phyloP scores from a whole-genome alignment of 306 rosid species.

The Gynostemma pentaphyllum region DNA sequence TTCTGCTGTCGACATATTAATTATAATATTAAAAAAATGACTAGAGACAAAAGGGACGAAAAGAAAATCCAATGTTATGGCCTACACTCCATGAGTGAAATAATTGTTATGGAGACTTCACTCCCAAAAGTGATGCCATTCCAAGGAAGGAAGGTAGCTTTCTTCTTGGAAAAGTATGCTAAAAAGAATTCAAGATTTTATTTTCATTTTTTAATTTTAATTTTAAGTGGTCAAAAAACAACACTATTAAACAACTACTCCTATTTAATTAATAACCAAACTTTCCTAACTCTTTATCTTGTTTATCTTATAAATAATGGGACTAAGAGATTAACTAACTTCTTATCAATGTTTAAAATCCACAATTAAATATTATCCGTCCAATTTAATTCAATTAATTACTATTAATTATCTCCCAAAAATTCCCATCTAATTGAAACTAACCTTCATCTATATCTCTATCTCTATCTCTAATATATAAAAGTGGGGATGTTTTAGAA shows the following conservation, averaged over 20 bases:
- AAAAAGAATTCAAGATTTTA: background rate
- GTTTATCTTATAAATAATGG: background rate
- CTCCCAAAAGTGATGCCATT: background rate
- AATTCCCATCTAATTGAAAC: too few species aligned
- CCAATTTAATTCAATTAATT: background rate
- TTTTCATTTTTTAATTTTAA: background rate
- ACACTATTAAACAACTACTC: background rate
- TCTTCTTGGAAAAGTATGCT: conserved; percentile 1
- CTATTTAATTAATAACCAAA: background rate
- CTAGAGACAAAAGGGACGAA: background rate
- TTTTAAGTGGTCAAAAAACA: background rate
- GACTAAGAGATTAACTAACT: background rate
- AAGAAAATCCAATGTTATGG: background rate
- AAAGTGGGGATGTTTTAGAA: too few species aligned
- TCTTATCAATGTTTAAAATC: background rate
- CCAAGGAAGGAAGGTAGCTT: background rate
- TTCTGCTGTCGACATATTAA: background rate
- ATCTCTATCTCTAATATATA: too few species aligned
- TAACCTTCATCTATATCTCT: too few species aligned
- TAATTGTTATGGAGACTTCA: background rate
- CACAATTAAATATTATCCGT: background rate
- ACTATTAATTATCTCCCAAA: background rate
- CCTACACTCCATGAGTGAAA: background rate
- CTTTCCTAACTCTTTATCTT: background rate
- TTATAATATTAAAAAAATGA: background rate